phyloP scores from a whole-genome alignment of 2,329 filamentous ascomycete genomes.

The Alternaria consortialis region DNA sequence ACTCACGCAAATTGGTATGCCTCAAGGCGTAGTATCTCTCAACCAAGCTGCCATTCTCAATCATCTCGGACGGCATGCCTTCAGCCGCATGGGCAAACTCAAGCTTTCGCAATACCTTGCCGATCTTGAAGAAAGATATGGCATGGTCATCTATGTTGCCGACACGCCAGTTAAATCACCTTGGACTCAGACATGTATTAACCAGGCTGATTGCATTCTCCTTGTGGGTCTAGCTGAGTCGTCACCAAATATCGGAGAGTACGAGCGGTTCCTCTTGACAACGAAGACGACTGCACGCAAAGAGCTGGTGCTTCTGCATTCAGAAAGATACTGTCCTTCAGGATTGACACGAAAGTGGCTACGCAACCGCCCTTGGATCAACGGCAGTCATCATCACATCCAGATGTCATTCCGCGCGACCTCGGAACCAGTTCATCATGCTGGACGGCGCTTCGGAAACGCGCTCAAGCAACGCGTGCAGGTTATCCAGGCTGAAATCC shows the following conservation, averaged over 20 bases:
- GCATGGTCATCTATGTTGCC: slow-evolving; percentile 92
- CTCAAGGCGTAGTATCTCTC: slow-evolving; percentile 88
- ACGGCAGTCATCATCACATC: slow-evolving; percentile 95
- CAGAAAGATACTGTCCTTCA: slow-evolving; percentile 84
- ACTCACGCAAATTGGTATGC: slow-evolving; percentile 85
- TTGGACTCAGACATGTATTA: slow-evolving; percentile 98
- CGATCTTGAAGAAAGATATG: slow-evolving; percentile 96
- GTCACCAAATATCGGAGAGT: slow-evolving; percentile 91
- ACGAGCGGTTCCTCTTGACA: slow-evolving; percentile 92
- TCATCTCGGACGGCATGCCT: slow-evolving; percentile 93
- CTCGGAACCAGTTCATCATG: slow-evolving; percentile 77
- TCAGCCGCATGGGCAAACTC: slow-evolving; percentile 96
- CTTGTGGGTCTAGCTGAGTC: slow-evolving; percentile 90
- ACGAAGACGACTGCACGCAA: slow-evolving; percentile 98
- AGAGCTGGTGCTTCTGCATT: slow-evolving; percentile 86
- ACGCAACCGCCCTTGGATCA: slow-evolving; percentile 91
- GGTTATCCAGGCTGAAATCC: slow-evolving; percentile 93
- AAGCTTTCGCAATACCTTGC: slow-evolving; percentile 96
- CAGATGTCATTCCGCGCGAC: slow-evolving; percentile 90
- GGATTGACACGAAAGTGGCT: slow-evolving; percentile 91
- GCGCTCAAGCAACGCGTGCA: slow-evolving; percentile 93
- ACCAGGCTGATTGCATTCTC: slow-evolving; percentile 94
- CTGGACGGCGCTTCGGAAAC: slow-evolving; percentile 80
- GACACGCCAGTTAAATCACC: slow-evolving; percentile 97
- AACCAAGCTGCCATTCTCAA: slow-evolving; percentile 95